Percentiles rank a stretch among this genome's conserved stretches.
Evolutionary conservation across 192 early-diverging fungal genomes (phyloP).

Genomic region (Powellomyces hirtus): DNA sequence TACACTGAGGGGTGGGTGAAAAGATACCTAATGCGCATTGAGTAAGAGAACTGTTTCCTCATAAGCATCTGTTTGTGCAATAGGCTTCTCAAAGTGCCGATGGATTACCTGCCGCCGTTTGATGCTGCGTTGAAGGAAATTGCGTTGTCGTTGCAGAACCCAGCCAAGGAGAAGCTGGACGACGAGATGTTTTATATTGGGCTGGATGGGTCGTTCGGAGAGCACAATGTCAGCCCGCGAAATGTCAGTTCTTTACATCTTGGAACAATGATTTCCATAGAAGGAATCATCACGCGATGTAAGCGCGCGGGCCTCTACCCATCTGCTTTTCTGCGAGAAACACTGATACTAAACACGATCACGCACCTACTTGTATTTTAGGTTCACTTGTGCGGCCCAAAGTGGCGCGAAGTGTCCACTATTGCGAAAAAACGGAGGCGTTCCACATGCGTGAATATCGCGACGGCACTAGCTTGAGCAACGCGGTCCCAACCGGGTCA

Average conservation of each 20-base stretch:
- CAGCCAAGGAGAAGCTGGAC: constrained; percentile 14
- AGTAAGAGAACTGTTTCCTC: neutral
- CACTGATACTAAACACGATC: too few species aligned
- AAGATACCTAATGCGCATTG: neutral
- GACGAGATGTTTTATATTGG: constrained; percentile 70
- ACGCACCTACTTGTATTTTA: too few species aligned
- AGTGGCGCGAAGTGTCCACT: constrained; percentile 87
- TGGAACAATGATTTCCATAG: constrained; percentile 87
- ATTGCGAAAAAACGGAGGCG: constrained; percentile 76
- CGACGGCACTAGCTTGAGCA: constrained; percentile 80
- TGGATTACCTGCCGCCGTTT: constrained; percentile 82
- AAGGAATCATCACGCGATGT: constrained; percentile 98
- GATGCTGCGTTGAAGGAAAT: constrained; percentile 73
- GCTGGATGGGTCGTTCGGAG: constrained; percentile 90
- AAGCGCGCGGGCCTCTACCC: constrained; percentile 33
- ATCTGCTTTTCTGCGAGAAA: too few species aligned
- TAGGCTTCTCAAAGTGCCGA: constrained; percentile 67
- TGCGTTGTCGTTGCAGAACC: constrained; percentile 24
- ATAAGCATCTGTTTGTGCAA: neutral
- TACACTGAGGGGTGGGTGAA: constrained; percentile 67
- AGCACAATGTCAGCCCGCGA: constrained; percentile 81
- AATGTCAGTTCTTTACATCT: constrained; percentile 75
- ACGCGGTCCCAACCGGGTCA: constrained; percentile 65
- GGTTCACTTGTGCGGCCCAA: constrained; percentile 96
- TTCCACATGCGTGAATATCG: constrained; percentile 84